These are phyloP conservation scores for Solanum medicagineum DNA, from an alignment of 257 asterid species.

Conservation along the genomic window DNA sequence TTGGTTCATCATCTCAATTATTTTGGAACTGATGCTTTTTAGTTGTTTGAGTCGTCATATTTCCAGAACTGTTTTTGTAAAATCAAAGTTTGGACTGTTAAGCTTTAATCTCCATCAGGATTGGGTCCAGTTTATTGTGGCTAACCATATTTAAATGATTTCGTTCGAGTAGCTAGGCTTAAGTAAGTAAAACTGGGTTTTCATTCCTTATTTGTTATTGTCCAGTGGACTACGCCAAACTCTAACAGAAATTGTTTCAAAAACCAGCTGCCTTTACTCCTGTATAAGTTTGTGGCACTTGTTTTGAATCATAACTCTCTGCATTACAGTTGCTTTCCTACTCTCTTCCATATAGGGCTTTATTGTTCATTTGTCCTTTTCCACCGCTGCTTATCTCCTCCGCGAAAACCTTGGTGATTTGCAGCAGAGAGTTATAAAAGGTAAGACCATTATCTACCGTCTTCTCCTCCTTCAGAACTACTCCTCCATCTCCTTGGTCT, in stretches of 20 bases:
- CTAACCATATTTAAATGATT: background rate
- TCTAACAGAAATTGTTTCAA: no score
- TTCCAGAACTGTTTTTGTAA: background rate
- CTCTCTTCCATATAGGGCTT: background rate
- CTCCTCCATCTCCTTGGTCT: background rate
- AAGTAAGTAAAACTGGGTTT: no score
- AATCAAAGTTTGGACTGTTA: background rate
- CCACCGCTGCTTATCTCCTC: background rate
- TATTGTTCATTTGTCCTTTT: background rate
- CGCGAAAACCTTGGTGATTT: background rate
- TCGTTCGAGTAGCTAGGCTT: background rate
- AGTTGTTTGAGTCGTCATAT: background rate
- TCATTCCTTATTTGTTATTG: no score
- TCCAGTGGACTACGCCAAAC: no score
- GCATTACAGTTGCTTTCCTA: background rate
- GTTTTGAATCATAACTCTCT: background rate
- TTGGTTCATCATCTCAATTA: background rate
- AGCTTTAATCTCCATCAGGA: background rate
- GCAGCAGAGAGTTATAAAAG: background rate
- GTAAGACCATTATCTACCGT: background rate
- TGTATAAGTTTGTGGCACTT: background rate
- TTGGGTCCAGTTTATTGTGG: background rate
- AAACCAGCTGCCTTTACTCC: background rate
- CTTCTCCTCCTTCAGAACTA: background rate
- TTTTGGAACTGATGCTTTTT: background rate